phyloP scores from a whole-genome alignment of 2,329 filamentous ascomycete genomes.

The Emergomyces orientalis region DNA sequence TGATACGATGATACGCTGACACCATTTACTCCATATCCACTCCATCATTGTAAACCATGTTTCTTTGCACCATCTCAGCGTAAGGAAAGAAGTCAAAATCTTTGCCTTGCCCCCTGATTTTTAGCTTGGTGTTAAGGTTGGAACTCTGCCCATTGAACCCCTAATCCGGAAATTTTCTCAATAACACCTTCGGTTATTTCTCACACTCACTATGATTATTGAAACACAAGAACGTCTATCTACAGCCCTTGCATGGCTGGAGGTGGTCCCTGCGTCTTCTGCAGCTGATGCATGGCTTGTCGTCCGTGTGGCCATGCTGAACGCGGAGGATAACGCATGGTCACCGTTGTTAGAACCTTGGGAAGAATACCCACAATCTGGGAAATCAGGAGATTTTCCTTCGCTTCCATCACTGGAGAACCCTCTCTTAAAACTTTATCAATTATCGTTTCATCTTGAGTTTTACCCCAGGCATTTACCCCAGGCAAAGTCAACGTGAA shows the following conservation, averaged over 20 bases:
- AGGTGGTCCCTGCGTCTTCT: neutral
- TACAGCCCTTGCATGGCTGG: neutral
- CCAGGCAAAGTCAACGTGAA: constrained; percentile 1
- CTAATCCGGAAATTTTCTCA: constrained; percentile 12
- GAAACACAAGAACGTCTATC: constrained; percentile 7
- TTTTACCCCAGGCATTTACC: neutral
- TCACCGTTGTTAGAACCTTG: neutral
- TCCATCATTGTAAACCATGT: neutral
- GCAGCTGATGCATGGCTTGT: neutral
- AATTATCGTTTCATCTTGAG: neutral
- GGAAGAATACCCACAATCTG: neutral
- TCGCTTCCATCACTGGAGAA: neutral
- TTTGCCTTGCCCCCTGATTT: neutral
- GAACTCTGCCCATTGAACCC: constrained; percentile 12
- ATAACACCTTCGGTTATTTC: constrained; percentile 2
- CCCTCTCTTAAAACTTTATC: neutral
- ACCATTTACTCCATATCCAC: neutral
- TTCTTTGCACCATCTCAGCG: neutral
- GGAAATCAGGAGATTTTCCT: neutral
- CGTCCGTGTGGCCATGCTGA: neutral
- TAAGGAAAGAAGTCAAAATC: neutral
- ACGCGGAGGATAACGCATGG: neutral
- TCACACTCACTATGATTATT: constrained; percentile 6
- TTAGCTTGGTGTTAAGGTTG: neutral
- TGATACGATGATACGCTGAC: neutral